Evolutionary conservation across 78 protist genomes (phyloP).

Genomic region (Capsaspora owczarzaki): DNA sequence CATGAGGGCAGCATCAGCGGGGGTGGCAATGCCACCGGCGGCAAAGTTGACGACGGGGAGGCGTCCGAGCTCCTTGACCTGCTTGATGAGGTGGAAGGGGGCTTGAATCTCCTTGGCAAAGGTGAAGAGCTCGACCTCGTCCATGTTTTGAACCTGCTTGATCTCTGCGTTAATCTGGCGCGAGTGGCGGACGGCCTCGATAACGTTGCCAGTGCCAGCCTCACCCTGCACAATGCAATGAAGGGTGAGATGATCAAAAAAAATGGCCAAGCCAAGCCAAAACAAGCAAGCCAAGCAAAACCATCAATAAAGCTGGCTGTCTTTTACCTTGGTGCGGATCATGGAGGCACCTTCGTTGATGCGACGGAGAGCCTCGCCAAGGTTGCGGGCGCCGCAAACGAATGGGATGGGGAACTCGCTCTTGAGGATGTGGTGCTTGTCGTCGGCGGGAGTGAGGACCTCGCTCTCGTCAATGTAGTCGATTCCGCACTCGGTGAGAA

Average conservation of each 20-base stretch:
- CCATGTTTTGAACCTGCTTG: conserved; percentile 59
- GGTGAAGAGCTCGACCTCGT: conserved; percentile 70
- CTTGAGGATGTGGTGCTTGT: conserved; percentile 83
- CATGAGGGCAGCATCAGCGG: conserved; percentile 93
- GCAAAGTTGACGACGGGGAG: conserved; percentile 94
- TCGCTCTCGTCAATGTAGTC: conserved; percentile 94
- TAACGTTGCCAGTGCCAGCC: conserved; percentile 91
- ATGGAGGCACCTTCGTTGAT: conserved; percentile 92
- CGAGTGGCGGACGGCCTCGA: conserved; percentile 92
- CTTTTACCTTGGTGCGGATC: conserved; percentile 78
- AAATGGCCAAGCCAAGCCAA: not conserved
- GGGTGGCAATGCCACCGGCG: conserved; percentile 95
- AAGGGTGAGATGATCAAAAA: not conserved
- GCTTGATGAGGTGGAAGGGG: conserved; percentile 68
- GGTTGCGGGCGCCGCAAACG: conserved; percentile 84
- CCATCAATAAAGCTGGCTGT: not conserved
- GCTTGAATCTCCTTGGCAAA: conserved; percentile 85
- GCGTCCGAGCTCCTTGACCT: conserved; percentile 68
- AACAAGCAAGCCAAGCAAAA: not conserved
- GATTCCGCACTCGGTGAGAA: conserved; percentile 69
- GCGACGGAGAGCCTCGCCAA: conserved; percentile 90
- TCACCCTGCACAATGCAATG: conserved; percentile 52
- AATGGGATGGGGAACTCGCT: conserved; percentile 81
- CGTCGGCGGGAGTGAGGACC: conserved; percentile 87
- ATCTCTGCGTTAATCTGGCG: conserved; percentile 66